Base-by-base conservation (phyloP, 2,329 filamentous ascomycete genomes). In the Cladophialophora immunda region DNA sequence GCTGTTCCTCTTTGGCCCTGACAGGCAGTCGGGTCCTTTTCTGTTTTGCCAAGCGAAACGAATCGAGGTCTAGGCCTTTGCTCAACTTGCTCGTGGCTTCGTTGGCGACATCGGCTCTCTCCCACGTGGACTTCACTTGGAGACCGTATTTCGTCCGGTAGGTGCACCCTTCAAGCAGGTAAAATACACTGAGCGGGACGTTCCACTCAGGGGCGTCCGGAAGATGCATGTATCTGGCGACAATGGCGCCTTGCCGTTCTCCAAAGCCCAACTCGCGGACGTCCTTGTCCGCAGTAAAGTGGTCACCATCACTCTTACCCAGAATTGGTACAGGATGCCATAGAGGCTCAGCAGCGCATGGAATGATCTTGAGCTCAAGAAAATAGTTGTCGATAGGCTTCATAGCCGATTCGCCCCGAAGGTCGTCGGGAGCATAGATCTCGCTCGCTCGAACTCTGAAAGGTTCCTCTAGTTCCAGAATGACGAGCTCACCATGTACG, bases 251-350 rank as follows among this genome's bases (percentile, higher is more conserved):
- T 63, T 71, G 66, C 25, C 70, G 53, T 56, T 65, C 66, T 53
- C 69, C 71, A 27, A 61, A 22, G n/a, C 64, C 68, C 3, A 36
- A 45, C 47, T 67, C n/a, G n/a, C n/a, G n/a, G n/a, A n/a, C n/a
- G n/a, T 68, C 52, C 65, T 69, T 62, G 34, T 71, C 65, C 11
- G 30, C 65, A 3, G 63, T 65, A 53, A 68, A 69, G 27, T 69
- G 63, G 27, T 72, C 70, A 32, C 67, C 69, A 27, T 71, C 72
- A 53, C 67, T 73, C 62, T 72, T 73, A 13, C 67, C 68, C 47
- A 74, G 55, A 11, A 73, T 32, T 2, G 71, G 71, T 30, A 74
- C 66, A 7, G 73, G 73, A 25, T 72, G 73, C 73, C 73, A 74
- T 9, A 17, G 30, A 11, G 29, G 58, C 50, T 65, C 66, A 22